Percentiles rank a stretch among this genome's conserved stretches.
These are phyloP conservation scores for Capronia americana DNA, from an alignment of 2,329 filamentous ascomycete genomes.

Conservation along the genomic window DNA sequence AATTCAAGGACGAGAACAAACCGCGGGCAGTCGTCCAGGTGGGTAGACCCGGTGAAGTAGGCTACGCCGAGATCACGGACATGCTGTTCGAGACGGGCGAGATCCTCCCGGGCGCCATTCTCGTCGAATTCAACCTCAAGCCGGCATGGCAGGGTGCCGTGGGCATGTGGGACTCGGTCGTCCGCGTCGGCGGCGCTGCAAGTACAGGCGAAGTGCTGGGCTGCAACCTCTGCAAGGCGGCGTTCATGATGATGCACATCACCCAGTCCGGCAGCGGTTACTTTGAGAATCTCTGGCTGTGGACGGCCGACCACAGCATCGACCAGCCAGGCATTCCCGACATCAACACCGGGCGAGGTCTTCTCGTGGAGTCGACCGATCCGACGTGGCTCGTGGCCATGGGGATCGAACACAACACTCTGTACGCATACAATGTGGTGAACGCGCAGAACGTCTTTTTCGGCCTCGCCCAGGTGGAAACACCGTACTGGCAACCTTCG, in stretches of 20 bases:
- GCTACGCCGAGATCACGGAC: conserved; percentile 59
- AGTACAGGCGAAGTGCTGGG: conserved; percentile 66
- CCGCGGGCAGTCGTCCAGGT: conserved; percentile 60
- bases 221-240: conserved; percentile 72
- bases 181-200: conserved; percentile 84
- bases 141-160: conserved; percentile 70
- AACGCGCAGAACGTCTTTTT: conserved; percentile 52
- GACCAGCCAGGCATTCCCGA: conserved; percentile 74
- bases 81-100: conserved; percentile 60
- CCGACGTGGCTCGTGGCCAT: conserved; percentile 58
- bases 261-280: conserved; percentile 68
- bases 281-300: conserved; percentile 87
- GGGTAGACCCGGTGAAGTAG: conserved; percentile 58
- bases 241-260: conserved; percentile 68
- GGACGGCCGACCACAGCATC: conserved; percentile 88
- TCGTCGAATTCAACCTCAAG: conserved; percentile 88
- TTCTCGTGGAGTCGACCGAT: conserved; percentile 77
- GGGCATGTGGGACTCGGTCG: conserved; percentile 91
- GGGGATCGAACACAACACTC: conserved; percentile 54
- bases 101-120: conserved; percentile 61
- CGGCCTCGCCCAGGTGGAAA: conserved; percentile 1
- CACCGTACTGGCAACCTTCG: conserved; percentile 1
- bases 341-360: conserved; percentile 84
- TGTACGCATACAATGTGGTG: conserved; percentile 58
- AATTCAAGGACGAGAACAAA: conserved; percentile 51